Evolutionary conservation across 768 basidiomycete species (phyloP), one percentile per base, ranked within the genome.

Genomic region (Grammothele lineata): DNA sequence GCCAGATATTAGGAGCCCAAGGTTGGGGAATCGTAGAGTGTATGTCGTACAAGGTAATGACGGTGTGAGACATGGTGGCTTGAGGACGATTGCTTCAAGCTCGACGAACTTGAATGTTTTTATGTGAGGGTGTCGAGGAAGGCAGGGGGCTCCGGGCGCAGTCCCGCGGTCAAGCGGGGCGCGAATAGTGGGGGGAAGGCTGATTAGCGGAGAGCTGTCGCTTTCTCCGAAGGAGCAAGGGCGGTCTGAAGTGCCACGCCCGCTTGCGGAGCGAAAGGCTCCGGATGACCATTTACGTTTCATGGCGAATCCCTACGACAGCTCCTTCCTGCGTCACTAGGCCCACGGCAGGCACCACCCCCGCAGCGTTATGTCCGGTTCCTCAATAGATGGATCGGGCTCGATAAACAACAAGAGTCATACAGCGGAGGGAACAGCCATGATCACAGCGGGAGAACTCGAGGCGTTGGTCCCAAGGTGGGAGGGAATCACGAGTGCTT

Each of bases 1-100:
- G 73, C 85, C 85, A 87, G 23, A 83, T 68, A 52, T 84, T 85
- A 23, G 86, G 86, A 42, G 81, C 80, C 85, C 85, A 88, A n/a
- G 85, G 75, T 43, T 83, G 80, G 2, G 79, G 70, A 8, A 70
- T 72, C 40, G 70, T 70, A 9, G 83, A 80, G 26, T 75, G 79
- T 18, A 81, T 71, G 52, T 88, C 86, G 59, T 86, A 88, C 14
- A 88, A 68, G 14, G 70, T 78, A 50, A 88, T 81, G 38, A 69
- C 64, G 11, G 81, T 77, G 42, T 69, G 69, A 45, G 73, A 62
- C 72, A 74, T 74, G 0, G 43, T 33, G 2, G 33, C 18, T 22
- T 36, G 41, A 43, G 25, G 39, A 27, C n/a, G 19, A n/a, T 5
- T 22, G 1, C 14, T 5, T 27, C 11, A n/a, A n/a, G n/a, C n/a